These are phyloP conservation scores for Takashimella koratensis DNA, from an alignment of 1,284 basidiomycete genomes.

Conservation along the genomic window DNA sequence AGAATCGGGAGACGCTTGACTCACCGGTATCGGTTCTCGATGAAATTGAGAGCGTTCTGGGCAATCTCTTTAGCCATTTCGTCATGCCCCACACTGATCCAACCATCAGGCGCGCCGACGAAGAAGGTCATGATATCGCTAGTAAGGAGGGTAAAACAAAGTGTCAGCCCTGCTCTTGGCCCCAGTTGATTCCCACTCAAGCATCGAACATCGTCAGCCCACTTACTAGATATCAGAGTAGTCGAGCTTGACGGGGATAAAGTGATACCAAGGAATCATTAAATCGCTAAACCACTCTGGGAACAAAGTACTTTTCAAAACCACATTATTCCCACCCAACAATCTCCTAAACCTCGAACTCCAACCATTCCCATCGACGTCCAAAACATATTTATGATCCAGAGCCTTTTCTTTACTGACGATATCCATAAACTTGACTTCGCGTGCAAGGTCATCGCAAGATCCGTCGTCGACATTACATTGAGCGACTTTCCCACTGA, in stretches of 20 bases:
- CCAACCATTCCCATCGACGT: constrained; percentile 53
- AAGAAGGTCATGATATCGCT: constrained; percentile 52
- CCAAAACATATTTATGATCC: constrained; percentile 47
- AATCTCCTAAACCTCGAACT: constrained; percentile 45
- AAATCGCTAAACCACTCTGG: constrained; percentile 36
- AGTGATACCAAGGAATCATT: constrained; percentile 48
- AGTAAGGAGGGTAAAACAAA: background rate
- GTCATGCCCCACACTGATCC: constrained; percentile 34
- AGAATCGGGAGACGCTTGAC: background rate
- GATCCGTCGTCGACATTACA: constrained; percentile 44
- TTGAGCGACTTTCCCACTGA: constrained; percentile 38
- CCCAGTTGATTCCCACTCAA: too few species aligned
- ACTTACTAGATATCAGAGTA: constrained; percentile 47
- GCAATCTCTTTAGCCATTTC: constrained; percentile 49
- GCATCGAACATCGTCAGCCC: too few species aligned
- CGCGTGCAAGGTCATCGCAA: constrained; percentile 40
- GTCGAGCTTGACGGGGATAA: constrained; percentile 44
- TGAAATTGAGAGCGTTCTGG: constrained; percentile 41
- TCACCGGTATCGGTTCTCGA: constrained; percentile 46
- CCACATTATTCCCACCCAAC: constrained; percentile 36
- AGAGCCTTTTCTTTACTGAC: constrained; percentile 26
- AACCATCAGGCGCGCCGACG: constrained; percentile 48
- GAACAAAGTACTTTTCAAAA: constrained; percentile 42
- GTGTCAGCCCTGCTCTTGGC: too few species aligned
- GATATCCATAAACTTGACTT: constrained; percentile 39